phyloP scores from a whole-genome alignment of 257 asterid genomes.

The Rehmannia glutinosa region DNA sequence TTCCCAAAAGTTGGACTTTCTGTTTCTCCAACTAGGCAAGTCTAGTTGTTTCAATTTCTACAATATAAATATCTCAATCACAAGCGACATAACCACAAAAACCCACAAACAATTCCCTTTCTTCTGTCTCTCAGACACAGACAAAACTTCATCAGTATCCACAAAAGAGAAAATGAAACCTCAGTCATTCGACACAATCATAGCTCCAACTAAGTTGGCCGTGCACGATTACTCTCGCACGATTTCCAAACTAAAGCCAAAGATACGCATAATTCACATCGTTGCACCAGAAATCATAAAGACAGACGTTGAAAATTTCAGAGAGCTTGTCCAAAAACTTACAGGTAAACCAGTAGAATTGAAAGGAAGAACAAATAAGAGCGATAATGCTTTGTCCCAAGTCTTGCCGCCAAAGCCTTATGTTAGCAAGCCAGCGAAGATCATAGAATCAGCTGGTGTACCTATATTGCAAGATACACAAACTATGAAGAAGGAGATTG shows the following conservation, averaged over 20 bases:
- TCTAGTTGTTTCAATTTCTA: not conserved
- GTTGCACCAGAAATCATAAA: conserved; percentile 69
- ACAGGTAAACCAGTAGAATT: conserved; percentile 62
- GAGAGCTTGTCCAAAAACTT: conserved; percentile 71
- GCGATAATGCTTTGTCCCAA: not conserved
- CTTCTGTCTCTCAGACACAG: not conserved
- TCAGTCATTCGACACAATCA: conserved; percentile 20
- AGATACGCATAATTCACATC: conserved; percentile 76
- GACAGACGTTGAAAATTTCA: conserved; percentile 58
- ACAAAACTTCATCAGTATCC: not conserved
- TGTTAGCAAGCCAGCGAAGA: conserved; percentile 25
- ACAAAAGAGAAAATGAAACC: conserved; percentile 38
- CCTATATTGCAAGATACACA: conserved; percentile 19
- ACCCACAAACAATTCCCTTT: not conserved
- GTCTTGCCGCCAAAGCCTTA: conserved; percentile 15
- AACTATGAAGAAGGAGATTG: conserved; percentile 40
- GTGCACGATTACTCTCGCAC: conserved; percentile 42
- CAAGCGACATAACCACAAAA: conserved; percentile 13
- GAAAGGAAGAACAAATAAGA: too few relatives aligned
- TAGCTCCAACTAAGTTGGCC: conserved; percentile 27
- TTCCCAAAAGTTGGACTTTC: too few relatives aligned
- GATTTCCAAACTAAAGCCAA: conserved; percentile 53
- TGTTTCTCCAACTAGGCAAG: too few relatives aligned
- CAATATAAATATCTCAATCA: conserved; percentile 19
- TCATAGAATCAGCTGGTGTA: conserved; percentile 16